A percentile compares a stretch with the other conserved stretches of the same genome.
Conservation (phyloP, 108 stramenopile species). For the Chaetoceros tenuissimus region DNA sequence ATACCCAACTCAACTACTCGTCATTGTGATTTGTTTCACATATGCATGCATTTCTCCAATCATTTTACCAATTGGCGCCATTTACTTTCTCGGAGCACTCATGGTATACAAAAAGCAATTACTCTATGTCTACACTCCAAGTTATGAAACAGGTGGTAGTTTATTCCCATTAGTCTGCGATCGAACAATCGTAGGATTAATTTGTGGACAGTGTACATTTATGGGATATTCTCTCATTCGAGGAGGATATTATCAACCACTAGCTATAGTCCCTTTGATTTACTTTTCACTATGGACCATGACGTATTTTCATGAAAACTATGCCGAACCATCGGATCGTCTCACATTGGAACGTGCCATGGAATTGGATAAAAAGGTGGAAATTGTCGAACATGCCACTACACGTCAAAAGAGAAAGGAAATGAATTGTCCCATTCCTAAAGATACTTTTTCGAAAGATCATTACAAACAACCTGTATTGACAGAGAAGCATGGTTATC, state of each 20-base stretch:
- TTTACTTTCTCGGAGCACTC: conserved; percentile 68
- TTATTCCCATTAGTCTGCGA: conserved; percentile 68
- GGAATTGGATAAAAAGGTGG: neutral
- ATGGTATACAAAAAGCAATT: conserved; percentile 88
- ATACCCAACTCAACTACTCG: conserved; percentile 73
- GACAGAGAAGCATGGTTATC: neutral
- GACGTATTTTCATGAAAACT: neutral
- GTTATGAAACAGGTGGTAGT: conserved; percentile 48
- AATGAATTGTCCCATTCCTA: no score
- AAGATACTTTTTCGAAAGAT: neutral
- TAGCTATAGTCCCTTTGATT: neutral
- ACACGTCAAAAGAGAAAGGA: neutral
- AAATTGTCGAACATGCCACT: neutral
- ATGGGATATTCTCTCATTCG: conserved; percentile 71
- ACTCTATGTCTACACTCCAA: conserved; percentile 59
- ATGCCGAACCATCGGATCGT: neutral
- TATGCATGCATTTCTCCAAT: conserved; percentile 75
- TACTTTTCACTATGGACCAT: neutral
- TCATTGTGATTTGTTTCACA: conserved; percentile 76
- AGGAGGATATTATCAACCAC: conserved; percentile 33
- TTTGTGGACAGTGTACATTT: conserved; percentile 76
- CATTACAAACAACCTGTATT: neutral
- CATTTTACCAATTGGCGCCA: conserved; percentile 66
- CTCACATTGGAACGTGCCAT: neutral
- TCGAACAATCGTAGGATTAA: conserved; percentile 66